Conservation (phyloP, 1,139 yeast genomes). For the Debaryomyces subglobosus region DNA sequence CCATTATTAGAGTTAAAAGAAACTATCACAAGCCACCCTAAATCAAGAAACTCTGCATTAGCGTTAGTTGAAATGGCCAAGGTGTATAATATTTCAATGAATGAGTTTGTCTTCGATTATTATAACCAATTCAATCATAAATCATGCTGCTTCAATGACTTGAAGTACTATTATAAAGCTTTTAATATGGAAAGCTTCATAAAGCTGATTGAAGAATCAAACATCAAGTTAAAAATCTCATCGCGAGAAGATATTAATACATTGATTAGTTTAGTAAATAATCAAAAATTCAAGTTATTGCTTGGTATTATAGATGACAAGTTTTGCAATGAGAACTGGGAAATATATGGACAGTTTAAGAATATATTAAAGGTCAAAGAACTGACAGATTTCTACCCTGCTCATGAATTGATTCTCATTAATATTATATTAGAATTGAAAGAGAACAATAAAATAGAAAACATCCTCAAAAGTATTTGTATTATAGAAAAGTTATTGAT, state of each 20-base stretch:
- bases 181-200: conserved; percentile 16
- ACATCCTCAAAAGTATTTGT: conserved; percentile 35
- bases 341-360: conserved; percentile 34
- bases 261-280: conserved; percentile 49
- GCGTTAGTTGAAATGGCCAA: conserved; percentile 54
- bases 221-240: conserved; percentile 10
- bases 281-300: conserved; percentile 46
- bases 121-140: conserved; percentile 49
- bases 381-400: conserved; percentile 64
- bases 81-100: conserved; percentile 21
- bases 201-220: conserved; percentile 14
- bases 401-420: conserved; percentile 64
- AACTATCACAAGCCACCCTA: conserved; percentile 25
- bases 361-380: conserved; percentile 37
- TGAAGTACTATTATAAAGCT: conserved; percentile 36
- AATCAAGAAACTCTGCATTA: conserved; percentile 58
- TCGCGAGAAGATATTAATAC: conserved; percentile 26
- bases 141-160: conserved; percentile 63
- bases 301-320: conserved; percentile 13
- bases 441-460: conserved; percentile 14
- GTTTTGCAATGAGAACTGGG: conserved; percentile 32
- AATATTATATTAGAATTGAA: conserved; percentile 35
- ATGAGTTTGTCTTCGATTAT: conserved; percentile 41
- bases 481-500: conserved; percentile 51
- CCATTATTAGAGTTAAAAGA: conserved; percentile 27